Evolutionary conservation across 176 grass and related monocot species (phyloP), one percentile per base, ranked within the genome.

Genomic region (Chrysopogon serrulatus): DNA sequence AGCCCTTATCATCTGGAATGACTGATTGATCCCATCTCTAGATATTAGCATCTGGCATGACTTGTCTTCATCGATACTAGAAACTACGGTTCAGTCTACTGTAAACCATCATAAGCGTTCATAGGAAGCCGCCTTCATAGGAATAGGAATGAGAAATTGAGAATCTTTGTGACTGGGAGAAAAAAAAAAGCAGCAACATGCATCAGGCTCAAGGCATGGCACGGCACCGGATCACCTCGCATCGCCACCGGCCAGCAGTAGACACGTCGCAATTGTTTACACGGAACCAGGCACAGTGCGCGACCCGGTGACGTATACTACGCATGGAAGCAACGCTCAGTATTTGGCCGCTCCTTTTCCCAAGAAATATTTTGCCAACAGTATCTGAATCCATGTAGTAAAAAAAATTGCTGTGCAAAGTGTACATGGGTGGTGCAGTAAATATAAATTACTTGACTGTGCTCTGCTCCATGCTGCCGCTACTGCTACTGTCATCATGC

Each of bases 261-360:
- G 77, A 63, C 73, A 86, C 45, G 17, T 45, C 65, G 63, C 72
- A 30, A 86, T 83, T 90, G 79, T 90, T 86, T 26, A 54, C 66
- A 66, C 72, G 88, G 72, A 77, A 86, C 53, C 54, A 82, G 35
- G 88, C 14, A 73, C 83, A 73, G 67, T 45, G 12, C 42, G 35
- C 43, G 30, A 14, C 11, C 3, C 51, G 23, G 78, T 72, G 78
- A 86, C 73, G 78, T 53, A n/a, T n/a, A n/a, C n/a, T n/a, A 53
- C 19, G 48, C 4, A 65, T 65, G 65, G 56, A n/a, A 54, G 88
- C 72, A 41, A 70, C 41, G 10, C 36, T 43, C 37, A 8, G 8
- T 56, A 56, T 60, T 42, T 81, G 87, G 79, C 28, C 53, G 71
- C 57, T 85, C 48, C 69, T 16, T 49, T 65, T 57, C 27, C 76